Evolutionary conservation across 2,329 filamentous ascomycete species (phyloP).

Genomic region (Lizonia empirigonia): DNA sequence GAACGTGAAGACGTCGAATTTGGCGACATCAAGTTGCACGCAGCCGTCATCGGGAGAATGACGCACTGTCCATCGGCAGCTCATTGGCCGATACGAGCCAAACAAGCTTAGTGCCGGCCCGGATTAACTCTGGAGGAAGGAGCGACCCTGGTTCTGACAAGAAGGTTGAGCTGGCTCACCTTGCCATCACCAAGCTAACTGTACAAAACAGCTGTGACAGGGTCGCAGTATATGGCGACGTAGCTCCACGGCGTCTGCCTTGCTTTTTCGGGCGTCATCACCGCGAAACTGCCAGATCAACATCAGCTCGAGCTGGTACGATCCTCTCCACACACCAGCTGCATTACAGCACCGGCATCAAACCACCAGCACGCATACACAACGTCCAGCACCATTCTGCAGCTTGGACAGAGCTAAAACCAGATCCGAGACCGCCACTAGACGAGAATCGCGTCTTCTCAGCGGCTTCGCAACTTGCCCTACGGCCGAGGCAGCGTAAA

Average conservation of each 20-base stretch:
- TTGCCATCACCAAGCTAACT: conserved; percentile 7
- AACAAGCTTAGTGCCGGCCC: conserved; percentile 1
- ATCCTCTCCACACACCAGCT: conserved; percentile 29
- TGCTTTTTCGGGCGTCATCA: conserved; percentile 19
- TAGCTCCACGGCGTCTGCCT: conserved; percentile 19
- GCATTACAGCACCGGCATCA: conserved; percentile 18
- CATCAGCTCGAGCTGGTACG: conserved; percentile 32
- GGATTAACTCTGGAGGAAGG: conserved; percentile 13
- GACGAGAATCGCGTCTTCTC: conserved; percentile 24
- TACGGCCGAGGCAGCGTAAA: conserved; percentile 38
- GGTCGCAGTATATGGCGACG: conserved; percentile 28
- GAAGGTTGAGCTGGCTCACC: conserved; percentile 9
- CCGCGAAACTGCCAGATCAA: conserved; percentile 18
- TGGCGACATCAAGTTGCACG: background rate
- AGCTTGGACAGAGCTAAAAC: conserved; percentile 28
- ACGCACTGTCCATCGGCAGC: conserved; percentile 10
- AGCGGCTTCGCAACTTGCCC: conserved; percentile 22
- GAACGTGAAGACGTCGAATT: background rate
- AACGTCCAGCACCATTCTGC: conserved; percentile 5
- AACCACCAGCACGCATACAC: conserved; percentile 22
- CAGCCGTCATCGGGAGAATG: conserved; percentile 11
- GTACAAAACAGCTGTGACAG: conserved; percentile 13
- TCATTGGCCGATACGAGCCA: background rate
- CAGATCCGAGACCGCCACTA: conserved; percentile 11
- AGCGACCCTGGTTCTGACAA: conserved; percentile 8